Conservation (phyloP, 495 filamentous ascomycete species). For the Aspergillus homomorphus region DNA sequence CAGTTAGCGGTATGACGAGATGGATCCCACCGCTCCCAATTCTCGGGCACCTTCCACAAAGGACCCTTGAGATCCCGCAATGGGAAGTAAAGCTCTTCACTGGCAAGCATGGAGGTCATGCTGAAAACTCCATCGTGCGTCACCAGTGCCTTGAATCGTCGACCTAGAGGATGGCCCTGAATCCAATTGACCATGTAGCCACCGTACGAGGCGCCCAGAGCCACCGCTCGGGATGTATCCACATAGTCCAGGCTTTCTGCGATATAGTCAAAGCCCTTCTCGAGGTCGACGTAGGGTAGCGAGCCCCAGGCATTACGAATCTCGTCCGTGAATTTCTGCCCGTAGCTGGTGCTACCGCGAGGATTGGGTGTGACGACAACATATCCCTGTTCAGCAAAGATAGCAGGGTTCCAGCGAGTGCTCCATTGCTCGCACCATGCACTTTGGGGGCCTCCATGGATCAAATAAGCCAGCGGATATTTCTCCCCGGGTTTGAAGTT, state of each 20-base stretch:
- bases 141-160: constrained; percentile 85
- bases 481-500: constrained; percentile 67
- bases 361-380: constrained; percentile 86
- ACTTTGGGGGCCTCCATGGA: constrained; percentile 87
- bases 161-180: constrained; percentile 51
- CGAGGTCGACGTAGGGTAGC: constrained; percentile 75
- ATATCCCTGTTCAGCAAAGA: constrained; percentile 91
- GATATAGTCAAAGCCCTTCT: constrained; percentile 74
- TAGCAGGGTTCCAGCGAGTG: constrained; percentile 86
- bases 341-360: constrained; percentile 82
- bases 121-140: constrained; percentile 90
- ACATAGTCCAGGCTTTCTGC: constrained; percentile 68
- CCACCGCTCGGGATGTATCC: constrained; percentile 73
- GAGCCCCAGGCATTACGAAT: constrained; percentile 80
- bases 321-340: constrained; percentile 72
- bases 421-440: constrained; percentile 83
- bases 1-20: constrained; percentile 65
- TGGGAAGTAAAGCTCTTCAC: constrained; percentile 88
- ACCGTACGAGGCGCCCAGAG: constrained; percentile 81
- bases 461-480: constrained; percentile 78
- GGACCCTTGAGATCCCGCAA: constrained; percentile 78
- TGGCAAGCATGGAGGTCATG: constrained; percentile 67
- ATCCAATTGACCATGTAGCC: constrained; percentile 79
- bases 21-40: constrained; percentile 83
- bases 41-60: constrained; percentile 68